These are phyloP conservation scores for Cladophialophora immunda DNA, from an alignment of 2,329 filamentous ascomycete species.

Conservation along the genomic window DNA sequence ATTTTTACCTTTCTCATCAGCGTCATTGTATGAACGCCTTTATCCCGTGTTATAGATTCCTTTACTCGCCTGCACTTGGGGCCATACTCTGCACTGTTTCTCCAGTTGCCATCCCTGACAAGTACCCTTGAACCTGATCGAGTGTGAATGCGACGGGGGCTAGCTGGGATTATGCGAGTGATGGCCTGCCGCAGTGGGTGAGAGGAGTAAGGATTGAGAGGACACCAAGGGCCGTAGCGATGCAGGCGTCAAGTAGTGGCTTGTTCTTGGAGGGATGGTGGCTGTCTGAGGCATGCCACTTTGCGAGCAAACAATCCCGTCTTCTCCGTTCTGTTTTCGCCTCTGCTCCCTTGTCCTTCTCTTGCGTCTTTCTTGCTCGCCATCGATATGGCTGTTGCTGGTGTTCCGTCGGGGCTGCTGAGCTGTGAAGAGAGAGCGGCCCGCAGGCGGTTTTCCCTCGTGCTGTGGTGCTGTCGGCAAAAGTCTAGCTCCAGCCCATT, in stretches of 20 bases:
- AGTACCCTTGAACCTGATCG: neutral
- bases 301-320: neutral
- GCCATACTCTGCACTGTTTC: neutral
- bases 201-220: neutral
- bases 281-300: slow-evolving; percentile 7
- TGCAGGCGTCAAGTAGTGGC: slow-evolving; percentile 2
- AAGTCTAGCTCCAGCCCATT: slow-evolving; percentile 16
- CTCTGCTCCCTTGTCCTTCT: neutral
- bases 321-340: slow-evolving; percentile 6
- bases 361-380: slow-evolving; percentile 1
- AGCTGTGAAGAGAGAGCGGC: slow-evolving; percentile 22
- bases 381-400: slow-evolving; percentile 3
- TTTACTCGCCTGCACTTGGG: neutral
- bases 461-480: slow-evolving; percentile 12
- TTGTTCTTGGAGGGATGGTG: neutral
- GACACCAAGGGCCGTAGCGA: slow-evolving; percentile 7
- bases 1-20: slow-evolving; percentile 5
- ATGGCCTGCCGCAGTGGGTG: neutral
- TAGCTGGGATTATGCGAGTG: slow-evolving; percentile 8
- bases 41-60: neutral
- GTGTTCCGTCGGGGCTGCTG: neutral
- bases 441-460: slow-evolving; percentile 19
- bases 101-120: neutral
- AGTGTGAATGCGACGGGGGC: neutral
- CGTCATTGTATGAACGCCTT: slow-evolving; percentile 1